phyloP scores from a whole-genome alignment of 2,329 filamentous ascomycete species.

The Claviceps pazoutovae region DNA sequence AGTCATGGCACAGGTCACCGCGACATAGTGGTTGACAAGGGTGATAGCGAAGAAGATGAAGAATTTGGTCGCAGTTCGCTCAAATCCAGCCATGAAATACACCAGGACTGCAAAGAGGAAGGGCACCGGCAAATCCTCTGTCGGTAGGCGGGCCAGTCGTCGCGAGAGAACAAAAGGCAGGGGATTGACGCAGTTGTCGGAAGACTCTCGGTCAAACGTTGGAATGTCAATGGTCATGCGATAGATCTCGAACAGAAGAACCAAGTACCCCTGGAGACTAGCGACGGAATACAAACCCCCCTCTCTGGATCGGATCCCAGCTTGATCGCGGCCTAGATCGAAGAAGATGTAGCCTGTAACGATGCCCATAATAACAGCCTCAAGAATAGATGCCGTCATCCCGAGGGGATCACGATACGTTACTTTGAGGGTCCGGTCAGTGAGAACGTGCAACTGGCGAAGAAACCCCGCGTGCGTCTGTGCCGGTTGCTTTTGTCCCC shows the following conservation, averaged over 20 bases:
- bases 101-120: slow-evolving; percentile 56
- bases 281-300: slow-evolving; percentile 60
- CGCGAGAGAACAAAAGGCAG: slow-evolving; percentile 57
- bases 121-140: slow-evolving; percentile 61
- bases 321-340: slow-evolving; percentile 46
- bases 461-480: slow-evolving; percentile 39
- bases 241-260: slow-evolving; percentile 64
- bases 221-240: slow-evolving; percentile 61
- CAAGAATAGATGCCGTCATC: slow-evolving; percentile 54
- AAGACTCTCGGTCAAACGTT: slow-evolving; percentile 61
- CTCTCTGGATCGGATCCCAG: slow-evolving; percentile 60
- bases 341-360: slow-evolving; percentile 63
- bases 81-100: slow-evolving; percentile 69
- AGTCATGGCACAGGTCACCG: slow-evolving; percentile 55
- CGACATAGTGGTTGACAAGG: slow-evolving; percentile 58
- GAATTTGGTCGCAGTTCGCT: slow-evolving; percentile 48
- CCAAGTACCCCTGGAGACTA: slow-evolving; percentile 61
- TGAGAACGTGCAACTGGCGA: slow-evolving; percentile 52
- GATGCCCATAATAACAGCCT: slow-evolving; percentile 57
- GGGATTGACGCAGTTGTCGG: slow-evolving; percentile 57
- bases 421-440: slow-evolving; percentile 53
- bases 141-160: slow-evolving; percentile 51
- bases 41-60: slow-evolving; percentile 59
- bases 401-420: slow-evolving; percentile 68
- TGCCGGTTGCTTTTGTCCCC: slow-evolving; percentile 11